Evolutionary conservation across 257 asterid species (phyloP).

Genomic region (Scutellaria baicalensis): DNA sequence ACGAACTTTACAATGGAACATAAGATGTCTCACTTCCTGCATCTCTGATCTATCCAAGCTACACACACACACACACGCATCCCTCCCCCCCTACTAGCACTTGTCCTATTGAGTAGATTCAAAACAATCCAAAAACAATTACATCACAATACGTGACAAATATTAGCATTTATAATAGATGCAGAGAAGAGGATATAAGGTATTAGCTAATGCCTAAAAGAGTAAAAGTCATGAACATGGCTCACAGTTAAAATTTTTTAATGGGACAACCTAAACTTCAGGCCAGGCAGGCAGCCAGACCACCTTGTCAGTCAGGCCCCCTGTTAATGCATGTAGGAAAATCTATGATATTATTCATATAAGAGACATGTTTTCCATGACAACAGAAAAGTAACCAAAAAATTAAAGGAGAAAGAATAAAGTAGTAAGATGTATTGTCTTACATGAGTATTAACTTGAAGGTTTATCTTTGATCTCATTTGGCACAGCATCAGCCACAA

Average conservation of each 20-base stretch:
- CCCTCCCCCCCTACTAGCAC: not conserved
- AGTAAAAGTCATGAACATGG: not conserved
- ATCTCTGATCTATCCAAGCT: not conserved
- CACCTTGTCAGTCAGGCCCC: not conserved
- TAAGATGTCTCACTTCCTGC: not conserved
- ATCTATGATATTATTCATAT: not conserved
- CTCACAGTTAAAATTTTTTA: not conserved
- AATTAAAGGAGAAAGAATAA: not conserved
- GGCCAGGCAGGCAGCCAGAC: not conserved
- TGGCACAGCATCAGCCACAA: constrained; percentile 65
- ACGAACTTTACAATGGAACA: not conserved
- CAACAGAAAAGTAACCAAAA: not conserved
- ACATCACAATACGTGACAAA: not conserved
- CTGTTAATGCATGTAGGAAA: not conserved
- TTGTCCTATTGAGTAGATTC: not conserved
- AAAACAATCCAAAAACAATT: not conserved
- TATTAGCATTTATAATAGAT: not conserved
- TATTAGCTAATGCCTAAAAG: not conserved
- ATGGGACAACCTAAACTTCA: not conserved
- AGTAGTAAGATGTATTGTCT: not conserved
- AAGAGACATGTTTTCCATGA: not conserved
- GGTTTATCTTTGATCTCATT: constrained; percentile 50
- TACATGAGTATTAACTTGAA: constrained; percentile 45
- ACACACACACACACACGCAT: no score
- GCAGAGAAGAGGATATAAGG: not conserved